Evolutionary conservation across 805 yeast species (phyloP).

Genomic region (Saturnispora halmiae): DNA sequence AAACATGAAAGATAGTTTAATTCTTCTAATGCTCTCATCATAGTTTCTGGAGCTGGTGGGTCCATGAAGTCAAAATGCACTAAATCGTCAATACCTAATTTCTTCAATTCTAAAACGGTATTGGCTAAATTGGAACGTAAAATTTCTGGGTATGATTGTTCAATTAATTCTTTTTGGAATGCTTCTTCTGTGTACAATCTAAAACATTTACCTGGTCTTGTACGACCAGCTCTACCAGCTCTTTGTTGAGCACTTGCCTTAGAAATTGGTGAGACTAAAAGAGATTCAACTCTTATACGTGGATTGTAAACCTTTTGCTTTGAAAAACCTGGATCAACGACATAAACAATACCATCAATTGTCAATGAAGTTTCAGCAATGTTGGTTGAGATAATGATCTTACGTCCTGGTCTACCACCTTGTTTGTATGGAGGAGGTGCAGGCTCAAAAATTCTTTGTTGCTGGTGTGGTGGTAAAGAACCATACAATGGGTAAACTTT

Average conservation of each 20-base stretch:
- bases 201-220: conserved; percentile 85
- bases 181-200: conserved; percentile 95
- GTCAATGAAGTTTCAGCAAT: conserved; percentile 98
- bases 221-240: conserved; percentile 99
- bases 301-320: conserved; percentile 97
- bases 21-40: conserved; percentile 98
- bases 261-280: conserved; percentile 90
- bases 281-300: conserved; percentile 87
- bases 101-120: conserved; percentile 87
- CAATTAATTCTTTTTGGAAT: conserved; percentile 84
- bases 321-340: conserved; percentile 94
- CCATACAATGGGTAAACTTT: conserved; percentile 91
- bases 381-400: conserved; percentile 84
- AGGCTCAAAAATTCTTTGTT: conserved; percentile 84
- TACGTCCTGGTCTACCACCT: conserved; percentile 89
- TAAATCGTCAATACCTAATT: conserved; percentile 88
- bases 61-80: conserved; percentile 99
- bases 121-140: conserved; percentile 82
- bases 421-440: conserved; percentile 69
- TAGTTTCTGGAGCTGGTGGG: conserved; percentile 99
- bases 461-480: conserved; percentile 92
- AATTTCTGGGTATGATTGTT: conserved; percentile 94
- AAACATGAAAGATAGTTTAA: conserved; percentile 82
- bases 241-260: conserved; percentile 97
- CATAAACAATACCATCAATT: conserved; percentile 95